phyloP scores from a whole-genome alignment of 1,139 yeast genomes.

The Casaregolazyma lundiana region DNA sequence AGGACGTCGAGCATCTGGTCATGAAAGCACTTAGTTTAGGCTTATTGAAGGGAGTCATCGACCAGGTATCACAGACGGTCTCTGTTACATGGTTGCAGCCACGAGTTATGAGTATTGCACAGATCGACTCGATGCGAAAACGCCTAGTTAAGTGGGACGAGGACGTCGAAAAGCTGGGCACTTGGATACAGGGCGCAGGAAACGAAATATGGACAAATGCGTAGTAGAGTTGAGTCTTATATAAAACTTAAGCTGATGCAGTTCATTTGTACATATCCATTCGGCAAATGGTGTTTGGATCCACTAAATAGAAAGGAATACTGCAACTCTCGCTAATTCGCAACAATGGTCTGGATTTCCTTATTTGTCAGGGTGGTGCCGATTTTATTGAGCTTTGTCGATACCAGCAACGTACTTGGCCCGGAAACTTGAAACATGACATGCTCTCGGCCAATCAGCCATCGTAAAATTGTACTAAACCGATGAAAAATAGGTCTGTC shows the following conservation, averaged over 20 bases:
- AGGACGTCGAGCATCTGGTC: constrained; percentile 83
- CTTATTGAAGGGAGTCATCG: constrained; percentile 78
- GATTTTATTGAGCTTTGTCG: constrained; percentile 3
- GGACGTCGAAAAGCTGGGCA: constrained; percentile 63
- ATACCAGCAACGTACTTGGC: constrained; percentile 6
- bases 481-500: constrained; percentile 12
- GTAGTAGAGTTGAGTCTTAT: constrained; percentile 11
- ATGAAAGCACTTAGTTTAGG: constrained; percentile 88
- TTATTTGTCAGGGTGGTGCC: constrained; percentile 5
- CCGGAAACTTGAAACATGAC: constrained; percentile 7
- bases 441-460: constrained; percentile 10
- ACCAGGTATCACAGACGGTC: constrained; percentile 75
- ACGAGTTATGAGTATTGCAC: constrained; percentile 76
- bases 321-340: neutral
- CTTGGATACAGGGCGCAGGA: constrained; percentile 55
- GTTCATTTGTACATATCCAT: constrained; percentile 6
- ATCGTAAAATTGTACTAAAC: neutral
- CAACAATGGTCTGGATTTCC: constrained; percentile 6
- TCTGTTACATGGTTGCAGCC: constrained; percentile 95
- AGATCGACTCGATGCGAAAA: constrained; percentile 69
- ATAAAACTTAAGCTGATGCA: neutral
- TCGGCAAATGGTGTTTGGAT: no score
- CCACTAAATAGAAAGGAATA: no score
- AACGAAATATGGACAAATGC: constrained; percentile 50
- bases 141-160: constrained; percentile 74